phyloP scores from a whole-genome alignment of 2,329 filamentous ascomycete genomes.

The Eutypa lata region DNA sequence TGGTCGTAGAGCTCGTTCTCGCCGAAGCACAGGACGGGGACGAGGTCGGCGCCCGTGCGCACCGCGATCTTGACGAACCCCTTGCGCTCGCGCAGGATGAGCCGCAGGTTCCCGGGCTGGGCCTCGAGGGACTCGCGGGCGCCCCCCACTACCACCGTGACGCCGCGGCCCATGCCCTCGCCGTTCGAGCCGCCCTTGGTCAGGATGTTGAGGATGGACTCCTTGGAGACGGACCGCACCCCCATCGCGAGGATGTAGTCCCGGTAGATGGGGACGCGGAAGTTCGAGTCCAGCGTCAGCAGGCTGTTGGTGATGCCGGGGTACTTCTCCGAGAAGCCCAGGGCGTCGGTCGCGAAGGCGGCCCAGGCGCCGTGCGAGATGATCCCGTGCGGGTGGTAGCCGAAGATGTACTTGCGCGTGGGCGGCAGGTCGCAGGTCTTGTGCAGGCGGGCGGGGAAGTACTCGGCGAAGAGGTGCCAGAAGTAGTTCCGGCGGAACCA shows the following conservation, averaged over 20 bases:
- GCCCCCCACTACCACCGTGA: slow-evolving; percentile 93
- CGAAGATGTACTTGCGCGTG: slow-evolving; percentile 90
- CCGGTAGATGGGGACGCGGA: slow-evolving; percentile 87
- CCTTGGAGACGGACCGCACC: slow-evolving; percentile 81
- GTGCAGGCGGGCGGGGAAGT: slow-evolving; percentile 87
- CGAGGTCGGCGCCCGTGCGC: slow-evolving; percentile 86
- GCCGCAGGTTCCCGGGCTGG: slow-evolving; percentile 69
- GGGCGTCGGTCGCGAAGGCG: slow-evolving; percentile 84
- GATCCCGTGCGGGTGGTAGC: slow-evolving; percentile 96
- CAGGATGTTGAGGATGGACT: slow-evolving; percentile 86
- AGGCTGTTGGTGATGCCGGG: slow-evolving; percentile 93
- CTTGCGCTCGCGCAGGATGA: slow-evolving; percentile 81
- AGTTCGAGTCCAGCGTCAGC: slow-evolving; percentile 92
- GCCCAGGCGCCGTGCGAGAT: slow-evolving; percentile 95
- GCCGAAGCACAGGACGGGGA: slow-evolving; percentile 88
- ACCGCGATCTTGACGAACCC: slow-evolving; percentile 94
- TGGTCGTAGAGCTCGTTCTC: slow-evolving; percentile 97
- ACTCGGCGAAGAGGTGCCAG: slow-evolving; percentile 88
- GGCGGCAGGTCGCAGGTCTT: slow-evolving; percentile 76
- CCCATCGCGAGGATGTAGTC: slow-evolving; percentile 92
- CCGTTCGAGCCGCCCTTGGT: slow-evolving; percentile 72
- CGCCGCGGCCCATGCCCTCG: slow-evolving; percentile 89
- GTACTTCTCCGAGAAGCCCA: slow-evolving; percentile 83
- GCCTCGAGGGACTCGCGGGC: slow-evolving; percentile 90
- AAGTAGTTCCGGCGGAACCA: slow-evolving; percentile 69